phyloP scores from a whole-genome alignment of 1,284 basidiomycete genomes.

The Ceratobasidium sp. region DNA sequence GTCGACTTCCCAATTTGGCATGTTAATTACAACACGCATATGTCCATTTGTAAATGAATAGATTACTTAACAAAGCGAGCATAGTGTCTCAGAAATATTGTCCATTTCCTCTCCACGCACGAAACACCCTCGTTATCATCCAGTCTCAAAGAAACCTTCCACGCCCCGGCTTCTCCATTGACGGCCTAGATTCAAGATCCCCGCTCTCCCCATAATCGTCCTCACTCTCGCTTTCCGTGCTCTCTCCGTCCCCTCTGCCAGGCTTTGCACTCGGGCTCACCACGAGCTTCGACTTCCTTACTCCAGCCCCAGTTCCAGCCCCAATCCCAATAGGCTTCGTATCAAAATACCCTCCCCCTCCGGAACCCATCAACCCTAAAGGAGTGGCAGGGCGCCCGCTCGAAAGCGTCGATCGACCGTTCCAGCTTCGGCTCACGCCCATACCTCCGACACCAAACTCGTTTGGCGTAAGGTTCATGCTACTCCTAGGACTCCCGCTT shows the following conservation, averaged over 20 bases:
- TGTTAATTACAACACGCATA: too few species aligned
- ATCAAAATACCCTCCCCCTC: slow-evolving; percentile 17
- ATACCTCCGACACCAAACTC: slow-evolving; percentile 11
- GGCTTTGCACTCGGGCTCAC: slow-evolving; percentile 27
- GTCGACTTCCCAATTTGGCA: too few species aligned
- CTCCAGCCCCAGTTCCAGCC: not conserved
- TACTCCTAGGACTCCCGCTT: slow-evolving; percentile 31
- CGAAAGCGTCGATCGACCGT: slow-evolving; percentile 25
- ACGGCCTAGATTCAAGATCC: slow-evolving; percentile 5
- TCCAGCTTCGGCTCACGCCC: slow-evolving; percentile 32
- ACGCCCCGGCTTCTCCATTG: not conserved
- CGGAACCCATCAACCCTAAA: slow-evolving; percentile 19
- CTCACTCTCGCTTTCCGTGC: slow-evolving; percentile 39
- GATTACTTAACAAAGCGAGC: too few species aligned
- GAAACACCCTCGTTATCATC: too few species aligned
- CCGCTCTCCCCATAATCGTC: slow-evolving; percentile 23
- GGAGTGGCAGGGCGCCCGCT: slow-evolving; percentile 30
- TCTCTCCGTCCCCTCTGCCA: not conserved
- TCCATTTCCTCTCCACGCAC: too few species aligned
- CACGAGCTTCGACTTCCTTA: slow-evolving; percentile 19
- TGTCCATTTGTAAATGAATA: too few species aligned
- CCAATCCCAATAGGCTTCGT: not conserved
- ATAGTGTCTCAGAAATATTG: too few species aligned
- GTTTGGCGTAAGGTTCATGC: slow-evolving; percentile 11
- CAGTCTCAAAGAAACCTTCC: slow-evolving; percentile 1